phyloP scores from a whole-genome alignment of 495 filamentous ascomycete genomes.

The Viridothelium virens region DNA sequence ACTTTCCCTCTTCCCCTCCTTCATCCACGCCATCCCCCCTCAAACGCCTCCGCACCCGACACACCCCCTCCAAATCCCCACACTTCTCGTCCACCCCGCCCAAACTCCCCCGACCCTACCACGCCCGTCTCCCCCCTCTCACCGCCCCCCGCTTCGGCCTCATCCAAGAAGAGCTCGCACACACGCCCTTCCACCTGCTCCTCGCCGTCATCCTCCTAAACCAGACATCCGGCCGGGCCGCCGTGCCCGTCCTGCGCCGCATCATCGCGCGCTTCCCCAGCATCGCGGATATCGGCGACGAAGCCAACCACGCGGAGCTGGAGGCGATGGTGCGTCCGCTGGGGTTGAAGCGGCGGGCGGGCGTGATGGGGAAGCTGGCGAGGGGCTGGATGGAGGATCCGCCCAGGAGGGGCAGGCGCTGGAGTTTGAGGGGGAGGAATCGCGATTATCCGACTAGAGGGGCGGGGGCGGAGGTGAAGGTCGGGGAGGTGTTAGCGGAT shows the following conservation, averaged over 20 bases:
- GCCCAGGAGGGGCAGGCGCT: slow-evolving; percentile 52
- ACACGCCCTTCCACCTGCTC: slow-evolving; percentile 46
- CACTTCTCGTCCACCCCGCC: background rate
- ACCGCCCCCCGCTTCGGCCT: slow-evolving; percentile 59
- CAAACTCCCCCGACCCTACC: slow-evolving; percentile 33
- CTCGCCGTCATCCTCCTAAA: slow-evolving; percentile 58
- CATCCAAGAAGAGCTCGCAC: slow-evolving; percentile 70
- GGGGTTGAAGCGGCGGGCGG: slow-evolving; percentile 60
- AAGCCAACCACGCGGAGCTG: slow-evolving; percentile 47
- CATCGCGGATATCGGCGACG: slow-evolving; percentile 53
- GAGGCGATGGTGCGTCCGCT: slow-evolving; percentile 59
- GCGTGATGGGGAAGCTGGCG: slow-evolving; percentile 59
- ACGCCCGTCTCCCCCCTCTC: slow-evolving; percentile 64
- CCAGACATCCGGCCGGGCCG: slow-evolving; percentile 63
- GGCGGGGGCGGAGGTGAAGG: slow-evolving; percentile 50
- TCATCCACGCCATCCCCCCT: background rate
- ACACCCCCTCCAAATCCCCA: slow-evolving; percentile 4
- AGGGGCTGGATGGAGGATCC: slow-evolving; percentile 59
- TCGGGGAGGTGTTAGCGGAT: slow-evolving; percentile 38
- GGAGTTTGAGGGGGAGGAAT: slow-evolving; percentile 39
- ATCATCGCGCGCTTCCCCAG: slow-evolving; percentile 64
- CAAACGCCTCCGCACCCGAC: background rate
- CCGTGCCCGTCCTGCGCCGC: slow-evolving; percentile 65
- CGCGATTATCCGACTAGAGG: slow-evolving; percentile 56
- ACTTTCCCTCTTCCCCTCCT: background rate